phyloP scores from a whole-genome alignment of 1,139 yeast species.

The Saccharomycopsis hybrid region DNA sequence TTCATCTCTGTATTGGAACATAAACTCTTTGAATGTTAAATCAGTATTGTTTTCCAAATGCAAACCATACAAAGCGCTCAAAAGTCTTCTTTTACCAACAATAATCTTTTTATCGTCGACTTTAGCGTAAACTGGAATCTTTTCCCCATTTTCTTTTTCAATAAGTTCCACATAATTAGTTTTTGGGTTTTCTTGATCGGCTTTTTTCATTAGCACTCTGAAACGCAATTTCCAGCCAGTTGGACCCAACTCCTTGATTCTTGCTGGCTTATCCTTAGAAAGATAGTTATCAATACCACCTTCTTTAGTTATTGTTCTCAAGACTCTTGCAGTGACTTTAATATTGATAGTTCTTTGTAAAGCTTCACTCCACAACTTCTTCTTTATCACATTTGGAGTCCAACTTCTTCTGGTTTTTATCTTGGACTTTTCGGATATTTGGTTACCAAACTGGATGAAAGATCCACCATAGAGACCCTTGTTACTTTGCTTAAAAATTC shows the following conservation, averaged over 20 bases:
- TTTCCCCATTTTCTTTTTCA: slow-evolving; percentile 31
- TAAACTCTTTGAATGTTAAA: slow-evolving; percentile 40
- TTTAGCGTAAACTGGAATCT: slow-evolving; percentile 43
- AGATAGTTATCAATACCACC: slow-evolving; percentile 91
- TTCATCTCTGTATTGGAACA: slow-evolving; percentile 33
- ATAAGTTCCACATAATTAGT: slow-evolving; percentile 30
- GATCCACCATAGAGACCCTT: slow-evolving; percentile 88
- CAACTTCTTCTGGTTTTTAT: slow-evolving; percentile 74
- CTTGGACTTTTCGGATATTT: slow-evolving; percentile 64
- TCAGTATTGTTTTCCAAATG: slow-evolving; percentile 42
- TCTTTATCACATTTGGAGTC: slow-evolving; percentile 72
- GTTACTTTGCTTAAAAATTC: slow-evolving; percentile 75
- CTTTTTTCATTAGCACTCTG: slow-evolving; percentile 45
- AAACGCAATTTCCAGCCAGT: slow-evolving; percentile 87
- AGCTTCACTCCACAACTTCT: slow-evolving; percentile 79
- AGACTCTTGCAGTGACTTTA: slow-evolving; percentile 71
- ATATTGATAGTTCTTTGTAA: slow-evolving; percentile 50
- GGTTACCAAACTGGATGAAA: slow-evolving; percentile 70
- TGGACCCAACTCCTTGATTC: slow-evolving; percentile 88
- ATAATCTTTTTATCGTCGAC: slow-evolving; percentile 44
- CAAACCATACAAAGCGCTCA: slow-evolving; percentile 46
- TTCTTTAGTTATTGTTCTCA: slow-evolving; percentile 81
- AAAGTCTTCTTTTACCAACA: slow-evolving; percentile 59
- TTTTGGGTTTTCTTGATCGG: slow-evolving; percentile 28
- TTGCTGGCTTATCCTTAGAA: slow-evolving; percentile 77